Evolutionary conservation across 2,329 filamentous ascomycete genomes (phyloP).

Genomic region (Colletotrichum camelliae): DNA sequence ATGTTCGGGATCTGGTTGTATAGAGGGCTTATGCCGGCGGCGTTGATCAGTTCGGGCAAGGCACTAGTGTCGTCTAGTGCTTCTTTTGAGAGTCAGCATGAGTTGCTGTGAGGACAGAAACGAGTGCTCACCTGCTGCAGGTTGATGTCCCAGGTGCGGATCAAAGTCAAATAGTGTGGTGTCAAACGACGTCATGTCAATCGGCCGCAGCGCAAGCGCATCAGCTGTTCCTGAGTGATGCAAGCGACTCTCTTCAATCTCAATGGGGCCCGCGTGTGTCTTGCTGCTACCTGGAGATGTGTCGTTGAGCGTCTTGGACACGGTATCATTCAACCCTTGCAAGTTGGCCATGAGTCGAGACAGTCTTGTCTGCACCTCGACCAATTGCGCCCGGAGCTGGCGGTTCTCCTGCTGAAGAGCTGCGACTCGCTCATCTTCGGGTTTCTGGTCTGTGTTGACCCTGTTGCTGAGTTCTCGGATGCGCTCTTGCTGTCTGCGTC

Average conservation of each 20-base stretch:
- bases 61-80: not conserved
- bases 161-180: not conserved
- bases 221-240: not conserved
- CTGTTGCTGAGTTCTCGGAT: slow-evolving; percentile 29
- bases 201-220: not conserved
- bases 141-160: not conserved
- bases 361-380: slow-evolving; percentile 32
- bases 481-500: slow-evolving; percentile 29
- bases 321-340: slow-evolving; percentile 28
- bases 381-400: slow-evolving; percentile 28
- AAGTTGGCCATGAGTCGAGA: slow-evolving; percentile 28
- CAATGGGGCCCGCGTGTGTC: fast-evolving
- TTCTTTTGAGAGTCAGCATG: not conserved
- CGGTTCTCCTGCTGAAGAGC: slow-evolving; percentile 31
- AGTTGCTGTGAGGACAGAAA: fast-evolving
- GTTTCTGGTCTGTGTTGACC: slow-evolving; percentile 25
- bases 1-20: slow-evolving; percentile 33
- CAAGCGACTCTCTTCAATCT: not conserved
- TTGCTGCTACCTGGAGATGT: not conserved
- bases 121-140: not conserved
- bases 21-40: slow-evolving; percentile 12
- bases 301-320: slow-evolving; percentile 28
- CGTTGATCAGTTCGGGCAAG: slow-evolving; percentile 2
- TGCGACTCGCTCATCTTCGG: slow-evolving; percentile 27
- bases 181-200: not conserved